Evolutionary conservation across 2,329 filamentous ascomycete species (phyloP).

Genomic region (Laburnicola sp.): DNA sequence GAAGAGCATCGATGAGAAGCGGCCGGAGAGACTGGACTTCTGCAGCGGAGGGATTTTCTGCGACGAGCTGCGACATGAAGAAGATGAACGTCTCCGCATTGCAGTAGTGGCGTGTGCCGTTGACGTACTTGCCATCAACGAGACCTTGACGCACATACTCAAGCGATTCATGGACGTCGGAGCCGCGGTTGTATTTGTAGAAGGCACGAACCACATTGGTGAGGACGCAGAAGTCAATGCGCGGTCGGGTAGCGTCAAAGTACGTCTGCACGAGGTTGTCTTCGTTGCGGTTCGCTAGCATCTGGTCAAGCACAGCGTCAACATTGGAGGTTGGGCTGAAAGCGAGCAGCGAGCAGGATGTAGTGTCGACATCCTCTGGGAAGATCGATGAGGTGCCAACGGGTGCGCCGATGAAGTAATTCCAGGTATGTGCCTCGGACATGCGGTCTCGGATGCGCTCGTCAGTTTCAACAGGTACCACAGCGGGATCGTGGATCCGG

Average conservation of each 20-base stretch:
- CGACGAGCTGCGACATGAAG: conserved; percentile 31
- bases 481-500: conserved; percentile 4
- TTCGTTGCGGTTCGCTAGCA: conserved; percentile 45
- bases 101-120: conserved; percentile 40
- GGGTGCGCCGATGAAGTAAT: conserved; percentile 27
- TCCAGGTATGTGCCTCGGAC: conserved; percentile 24
- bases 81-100: conserved; percentile 40
- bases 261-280: conserved; percentile 47
- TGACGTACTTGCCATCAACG: conserved; percentile 29
- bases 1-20: conserved; percentile 25
- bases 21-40: conserved; percentile 24
- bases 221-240: conserved; percentile 35
- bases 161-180: conserved; percentile 26
- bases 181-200: conserved; percentile 33
- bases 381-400: conserved; percentile 22
- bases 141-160: conserved; percentile 24
- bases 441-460: conserved; percentile 4
- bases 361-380: conserved; percentile 44
- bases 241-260: conserved; percentile 30
- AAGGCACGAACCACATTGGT: conserved; percentile 41
- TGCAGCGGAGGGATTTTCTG: conserved; percentile 18
- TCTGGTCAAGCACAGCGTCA: conserved; percentile 13
- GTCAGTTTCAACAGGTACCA: conserved; percentile 9
- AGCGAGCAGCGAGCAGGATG: conserved; percentile 33
- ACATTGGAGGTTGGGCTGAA: conserved; percentile 19